Evolutionary conservation across 2,329 filamentous ascomycete genomes (phyloP), one percentile per base, ranked within the genome.

Genomic region (Fusarium sp.): DNA sequence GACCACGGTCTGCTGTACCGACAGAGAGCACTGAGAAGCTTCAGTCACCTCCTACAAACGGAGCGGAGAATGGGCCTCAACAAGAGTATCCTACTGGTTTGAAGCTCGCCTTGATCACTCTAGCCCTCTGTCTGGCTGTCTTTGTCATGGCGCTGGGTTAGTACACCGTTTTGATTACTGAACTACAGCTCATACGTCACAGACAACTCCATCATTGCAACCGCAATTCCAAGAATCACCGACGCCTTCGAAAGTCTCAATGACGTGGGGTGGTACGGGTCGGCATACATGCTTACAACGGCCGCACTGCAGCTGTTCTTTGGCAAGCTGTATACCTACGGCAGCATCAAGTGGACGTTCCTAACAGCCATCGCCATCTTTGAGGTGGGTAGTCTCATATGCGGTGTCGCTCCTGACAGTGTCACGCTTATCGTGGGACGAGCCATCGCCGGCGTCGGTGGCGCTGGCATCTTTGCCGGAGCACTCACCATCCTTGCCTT

Each of bases 261-360:
- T 9, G 82, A 85, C 55, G 79, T 86, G 13, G 82, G 81, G 46
- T 86, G 84, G 83, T 85, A 85, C 60, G 83, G 81, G 4, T 79
- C 73, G 7, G 78, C 80, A 40, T 82, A 82, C 65, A 75, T 82
- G 65, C 77, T 83, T 30, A 81, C 81, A 4, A 75, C 77, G 6
- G 75, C 78, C 27, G 77, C 80, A 2, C 76, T 82, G 17, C 80
- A 82, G 58, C 72, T 81, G 8, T 73, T 78, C 32, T 79, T 78
- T 53, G 79, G 79, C 33, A 82, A 81, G 54, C 64, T 83, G 41
- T 84, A 83, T 68, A 83, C 79, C 17, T 83, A 82, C 58, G 82
- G 77, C 70, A 76, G 76, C 61, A 78, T 82, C 69, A 83, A 83
- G 62, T 78, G 74, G 62, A 76, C 80, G 4, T 83, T 79, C 61